phyloP scores from a whole-genome alignment of 805 yeast species.

The Pichia membranifaciens region DNA sequence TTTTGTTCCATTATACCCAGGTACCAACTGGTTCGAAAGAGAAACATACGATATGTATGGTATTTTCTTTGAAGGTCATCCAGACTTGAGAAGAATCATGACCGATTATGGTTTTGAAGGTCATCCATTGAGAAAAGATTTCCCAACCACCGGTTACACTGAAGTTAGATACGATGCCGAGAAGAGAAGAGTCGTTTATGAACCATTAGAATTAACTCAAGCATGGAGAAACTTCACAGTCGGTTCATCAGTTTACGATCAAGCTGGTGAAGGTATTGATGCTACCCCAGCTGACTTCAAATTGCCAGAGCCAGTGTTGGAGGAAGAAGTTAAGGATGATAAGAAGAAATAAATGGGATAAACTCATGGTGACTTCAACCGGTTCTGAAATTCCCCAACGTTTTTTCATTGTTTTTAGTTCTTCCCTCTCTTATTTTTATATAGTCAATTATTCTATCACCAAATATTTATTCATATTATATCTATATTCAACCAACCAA shows the following conservation, averaged over 20 bases:
- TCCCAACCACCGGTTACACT: conserved; percentile 89
- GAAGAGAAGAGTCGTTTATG: conserved; percentile 83
- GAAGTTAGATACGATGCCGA: conserved; percentile 89
- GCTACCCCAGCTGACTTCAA: conserved; percentile 75
- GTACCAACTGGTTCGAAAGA: conserved; percentile 88
- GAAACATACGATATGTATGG: conserved; percentile 87
- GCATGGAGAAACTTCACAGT: conserved; percentile 89
- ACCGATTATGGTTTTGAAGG: conserved; percentile 93
- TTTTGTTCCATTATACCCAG: conserved; percentile 62
- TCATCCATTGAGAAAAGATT: conserved; percentile 85
- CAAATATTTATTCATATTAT: conserved; percentile 2
- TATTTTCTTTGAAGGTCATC: conserved; percentile 81
- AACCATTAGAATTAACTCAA: conserved; percentile 85
- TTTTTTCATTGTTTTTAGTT: too few relatives aligned
- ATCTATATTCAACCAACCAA: too few relatives aligned
- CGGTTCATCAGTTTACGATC: conserved; percentile 88
- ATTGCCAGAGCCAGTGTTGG: conserved; percentile 77
- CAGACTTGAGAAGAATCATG: conserved; percentile 82
- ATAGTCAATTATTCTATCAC: conserved; percentile 9
- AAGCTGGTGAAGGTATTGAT: conserved; percentile 82
- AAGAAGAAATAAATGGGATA: conserved; percentile 1
- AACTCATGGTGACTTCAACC: not conserved
- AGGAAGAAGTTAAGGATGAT: conserved; percentile 34
- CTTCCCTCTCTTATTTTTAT: not conserved
- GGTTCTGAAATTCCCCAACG: not conserved